A percentile compares a stretch with the other conserved stretches of the same genome.
phyloP scores from a whole-genome alignment of 257 asterid species.

The Salvia rosmarinus region DNA sequence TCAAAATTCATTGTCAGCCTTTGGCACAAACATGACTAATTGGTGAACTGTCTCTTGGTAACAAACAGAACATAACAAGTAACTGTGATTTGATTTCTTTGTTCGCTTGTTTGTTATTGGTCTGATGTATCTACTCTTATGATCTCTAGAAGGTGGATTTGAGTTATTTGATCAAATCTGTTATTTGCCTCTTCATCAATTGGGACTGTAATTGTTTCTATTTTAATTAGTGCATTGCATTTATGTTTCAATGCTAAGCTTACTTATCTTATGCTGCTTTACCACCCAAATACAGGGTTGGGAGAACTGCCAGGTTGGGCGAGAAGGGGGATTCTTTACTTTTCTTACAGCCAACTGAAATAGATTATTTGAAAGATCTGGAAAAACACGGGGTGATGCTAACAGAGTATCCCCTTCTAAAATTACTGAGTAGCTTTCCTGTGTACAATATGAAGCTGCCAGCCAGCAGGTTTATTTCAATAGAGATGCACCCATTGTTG shows the following conservation, averaged over 20 bases:
- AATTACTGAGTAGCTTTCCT: constrained; percentile 65
- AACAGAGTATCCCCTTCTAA: constrained; percentile 76
- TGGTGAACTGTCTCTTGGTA: not conserved
- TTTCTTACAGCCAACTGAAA: constrained; percentile 79
- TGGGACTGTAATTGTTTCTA: not conserved
- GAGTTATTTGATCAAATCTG: not conserved
- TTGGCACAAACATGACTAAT: not conserved
- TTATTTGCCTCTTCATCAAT: not conserved
- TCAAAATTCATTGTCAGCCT: not conserved
- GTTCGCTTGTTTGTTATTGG: not conserved
- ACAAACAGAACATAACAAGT: not conserved
- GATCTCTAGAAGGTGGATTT: not conserved
- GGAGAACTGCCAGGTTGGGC: constrained; percentile 97
- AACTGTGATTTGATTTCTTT: not conserved
- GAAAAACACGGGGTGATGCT: constrained; percentile 79
- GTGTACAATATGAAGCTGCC: constrained; percentile 47
- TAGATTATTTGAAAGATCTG: constrained; percentile 74
- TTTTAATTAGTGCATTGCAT: not conserved
- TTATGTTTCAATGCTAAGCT: no score
- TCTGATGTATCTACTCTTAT: not conserved
- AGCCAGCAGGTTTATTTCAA: constrained; percentile 56
- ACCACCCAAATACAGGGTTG: constrained; percentile 65
- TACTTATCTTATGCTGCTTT: constrained; percentile 29
- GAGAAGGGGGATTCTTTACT: constrained; percentile 80
- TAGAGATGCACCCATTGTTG: constrained; percentile 90